phyloP scores from a whole-genome alignment of 768 basidiomycete species.

The Coprinellus micaceus region DNA sequence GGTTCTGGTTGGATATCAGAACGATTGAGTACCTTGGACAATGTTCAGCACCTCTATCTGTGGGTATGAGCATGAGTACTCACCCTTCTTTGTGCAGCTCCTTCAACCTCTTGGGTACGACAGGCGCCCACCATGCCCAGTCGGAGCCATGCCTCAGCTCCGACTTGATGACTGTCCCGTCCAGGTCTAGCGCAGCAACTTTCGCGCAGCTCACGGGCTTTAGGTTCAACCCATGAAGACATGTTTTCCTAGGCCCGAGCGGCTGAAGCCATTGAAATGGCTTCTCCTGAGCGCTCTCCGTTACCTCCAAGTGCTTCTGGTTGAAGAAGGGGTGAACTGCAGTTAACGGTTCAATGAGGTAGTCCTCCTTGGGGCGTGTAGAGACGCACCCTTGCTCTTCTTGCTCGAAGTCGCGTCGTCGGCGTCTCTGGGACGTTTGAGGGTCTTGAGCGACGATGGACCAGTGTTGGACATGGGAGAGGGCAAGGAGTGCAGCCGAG shows the following conservation, averaged over 20 bases:
- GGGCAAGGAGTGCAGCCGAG: neutral
- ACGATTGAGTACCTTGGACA: conserved; percentile 61
- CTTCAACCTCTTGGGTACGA: conserved; percentile 61
- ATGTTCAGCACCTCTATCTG: neutral
- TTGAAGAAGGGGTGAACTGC: conserved; percentile 37
- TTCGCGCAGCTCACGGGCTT: conserved; percentile 45
- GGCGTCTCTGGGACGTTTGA: neutral
- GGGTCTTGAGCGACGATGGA: neutral
- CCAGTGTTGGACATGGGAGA: neutral
- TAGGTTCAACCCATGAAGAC: conserved; percentile 40
- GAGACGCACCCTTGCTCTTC: neutral
- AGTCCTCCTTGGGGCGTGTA: neutral
- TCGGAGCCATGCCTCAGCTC: conserved; percentile 31
- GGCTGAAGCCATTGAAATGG: conserved; percentile 40
- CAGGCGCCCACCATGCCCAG: conserved; percentile 73
- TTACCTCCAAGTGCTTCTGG: conserved; percentile 16
- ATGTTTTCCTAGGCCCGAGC: conserved; percentile 34
- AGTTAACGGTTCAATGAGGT: neutral
- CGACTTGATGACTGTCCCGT: conserved; percentile 80
- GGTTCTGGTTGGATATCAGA: conserved; percentile 77
- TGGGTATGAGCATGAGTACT: neutral
- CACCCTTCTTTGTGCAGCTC: conserved; percentile 60
- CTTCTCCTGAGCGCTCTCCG: conserved; percentile 6
- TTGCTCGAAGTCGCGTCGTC: neutral
- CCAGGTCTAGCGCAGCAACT: conserved; percentile 81